phyloP scores from a whole-genome alignment of 257 asterid species.

The Knoxia roxburghii region DNA sequence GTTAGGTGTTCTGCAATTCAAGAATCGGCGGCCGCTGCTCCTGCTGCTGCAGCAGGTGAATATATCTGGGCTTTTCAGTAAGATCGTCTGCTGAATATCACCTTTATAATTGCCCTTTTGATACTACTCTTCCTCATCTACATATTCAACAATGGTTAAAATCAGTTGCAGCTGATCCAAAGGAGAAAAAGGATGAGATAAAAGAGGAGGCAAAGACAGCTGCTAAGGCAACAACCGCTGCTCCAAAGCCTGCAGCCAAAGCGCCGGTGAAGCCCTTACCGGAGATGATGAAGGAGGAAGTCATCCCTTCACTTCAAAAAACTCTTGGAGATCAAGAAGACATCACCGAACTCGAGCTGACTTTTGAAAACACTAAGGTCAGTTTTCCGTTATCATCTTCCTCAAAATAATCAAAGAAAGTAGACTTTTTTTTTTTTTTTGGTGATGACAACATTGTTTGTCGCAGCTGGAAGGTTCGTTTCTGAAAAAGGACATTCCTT shows the following conservation, averaged over 20 bases:
- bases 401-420: no score
- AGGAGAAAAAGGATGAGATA: conserved; percentile 46
- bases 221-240: conserved; percentile 10
- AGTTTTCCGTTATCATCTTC: not conserved
- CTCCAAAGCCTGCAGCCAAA: conserved; percentile 46
- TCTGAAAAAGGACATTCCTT: conserved; percentile 55
- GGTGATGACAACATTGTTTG: no score
- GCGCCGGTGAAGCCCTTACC: conserved; percentile 64
- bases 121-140: no score
- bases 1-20: conserved; percentile 28
- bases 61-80: not conserved
- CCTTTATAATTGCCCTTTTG: no score
- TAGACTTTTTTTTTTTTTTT: no score
- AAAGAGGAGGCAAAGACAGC: conserved; percentile 22
- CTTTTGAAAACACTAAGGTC: conserved; percentile 57
- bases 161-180: conserved; percentile 64
- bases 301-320: conserved; percentile 61
- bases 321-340: conserved; percentile 58
- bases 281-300: conserved; percentile 74
- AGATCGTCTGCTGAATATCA: no score
- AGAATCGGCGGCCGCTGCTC: conserved; percentile 23
- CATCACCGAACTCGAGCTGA: conserved; percentile 43
- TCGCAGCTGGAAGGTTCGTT: conserved; percentile 80
- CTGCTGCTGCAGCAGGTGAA: conserved; percentile 30
- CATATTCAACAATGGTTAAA: conserved; percentile 15